Conservation (phyloP, 768 basidiomycete genomes). For the Panaeolus papilionaceus region DNA sequence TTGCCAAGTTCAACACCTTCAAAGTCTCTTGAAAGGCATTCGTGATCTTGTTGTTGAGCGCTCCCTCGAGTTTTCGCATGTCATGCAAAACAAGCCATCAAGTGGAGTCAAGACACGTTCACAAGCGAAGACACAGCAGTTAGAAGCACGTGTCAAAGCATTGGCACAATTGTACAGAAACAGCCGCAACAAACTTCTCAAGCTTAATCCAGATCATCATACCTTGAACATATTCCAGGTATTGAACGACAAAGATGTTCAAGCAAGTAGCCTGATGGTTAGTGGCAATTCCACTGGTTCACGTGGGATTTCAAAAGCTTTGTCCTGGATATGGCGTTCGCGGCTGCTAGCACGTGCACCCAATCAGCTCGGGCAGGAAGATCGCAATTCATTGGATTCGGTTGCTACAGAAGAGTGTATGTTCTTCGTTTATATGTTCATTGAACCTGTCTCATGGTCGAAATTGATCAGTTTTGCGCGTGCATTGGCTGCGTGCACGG, state of each 20-base stretch:
- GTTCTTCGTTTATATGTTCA: background rate
- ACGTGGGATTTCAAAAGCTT: background rate
- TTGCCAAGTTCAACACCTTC: background rate
- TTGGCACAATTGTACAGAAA: background rate
- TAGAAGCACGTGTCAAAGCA: background rate
- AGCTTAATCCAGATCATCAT: background rate
- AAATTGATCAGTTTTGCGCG: background rate
- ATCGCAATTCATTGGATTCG: background rate
- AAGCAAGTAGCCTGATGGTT: background rate
- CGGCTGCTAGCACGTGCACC: background rate
- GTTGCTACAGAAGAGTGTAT: background rate
- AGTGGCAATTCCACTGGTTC: background rate
- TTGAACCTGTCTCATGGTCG: too few relatives aligned
- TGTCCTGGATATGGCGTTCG: background rate
- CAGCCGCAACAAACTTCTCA: background rate
- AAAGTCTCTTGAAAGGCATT: background rate
- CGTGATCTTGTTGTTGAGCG: background rate
- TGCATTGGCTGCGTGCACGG: background rate
- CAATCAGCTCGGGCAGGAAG: too few relatives aligned
- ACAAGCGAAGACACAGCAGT: too few relatives aligned
- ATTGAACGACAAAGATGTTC: background rate
- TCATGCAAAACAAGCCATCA: background rate
- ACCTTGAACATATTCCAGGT: background rate
- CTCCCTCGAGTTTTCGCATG: too few relatives aligned
- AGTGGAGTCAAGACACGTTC: background rate